These are phyloP conservation scores for Trypanosoma boissoni DNA, from an alignment of 208 protist genomes.

Conservation along the genomic window DNA sequence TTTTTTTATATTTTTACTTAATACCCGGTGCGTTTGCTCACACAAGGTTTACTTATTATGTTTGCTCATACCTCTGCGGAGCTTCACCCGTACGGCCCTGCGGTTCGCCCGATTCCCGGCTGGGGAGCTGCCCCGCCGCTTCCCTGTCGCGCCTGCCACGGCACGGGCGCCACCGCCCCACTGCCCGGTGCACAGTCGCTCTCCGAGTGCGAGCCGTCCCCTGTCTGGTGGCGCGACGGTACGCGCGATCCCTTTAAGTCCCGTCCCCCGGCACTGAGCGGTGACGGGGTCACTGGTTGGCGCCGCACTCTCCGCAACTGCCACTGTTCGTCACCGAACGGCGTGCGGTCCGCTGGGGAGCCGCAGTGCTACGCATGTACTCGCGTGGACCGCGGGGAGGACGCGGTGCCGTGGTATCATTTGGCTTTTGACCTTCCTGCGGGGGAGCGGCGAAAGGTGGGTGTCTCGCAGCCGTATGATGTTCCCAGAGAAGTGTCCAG, in stretches of 20 bases:
- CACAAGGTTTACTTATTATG: slow-evolving; percentile 1
- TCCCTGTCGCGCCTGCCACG: not conserved
- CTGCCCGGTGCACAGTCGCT: not conserved
- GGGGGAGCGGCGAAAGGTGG: slow-evolving; percentile 9
- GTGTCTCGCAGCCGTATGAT: slow-evolving; percentile 10
- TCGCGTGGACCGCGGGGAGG: too few relatives aligned
- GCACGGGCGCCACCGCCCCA: not conserved
- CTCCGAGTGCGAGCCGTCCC: too few relatives aligned
- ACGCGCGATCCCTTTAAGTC: too few relatives aligned
- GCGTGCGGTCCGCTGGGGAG: not conserved
- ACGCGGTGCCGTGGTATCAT: slow-evolving; percentile 5
- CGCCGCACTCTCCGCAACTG: not conserved
- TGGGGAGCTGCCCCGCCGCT: not conserved
- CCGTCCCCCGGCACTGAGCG: too few relatives aligned
- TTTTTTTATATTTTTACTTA: slow-evolving; percentile 10
- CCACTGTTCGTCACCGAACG: not conserved
- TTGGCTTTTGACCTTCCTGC: slow-evolving; percentile 10
- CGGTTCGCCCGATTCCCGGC: not conserved
- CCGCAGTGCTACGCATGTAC: not conserved
- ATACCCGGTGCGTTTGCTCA: slow-evolving; percentile 6
- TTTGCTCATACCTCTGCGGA: not conserved
- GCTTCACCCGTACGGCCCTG: slow-evolving; percentile 8
- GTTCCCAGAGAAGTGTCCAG: slow-evolving; percentile 4
- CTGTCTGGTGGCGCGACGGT: too few relatives aligned
- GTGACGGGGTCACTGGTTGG: not conserved